A percentile compares a stretch with the other conserved stretches of the same genome.
Conservation (phyloP, 2,329 filamentous ascomycete genomes). For the Xylaria sp. region DNA sequence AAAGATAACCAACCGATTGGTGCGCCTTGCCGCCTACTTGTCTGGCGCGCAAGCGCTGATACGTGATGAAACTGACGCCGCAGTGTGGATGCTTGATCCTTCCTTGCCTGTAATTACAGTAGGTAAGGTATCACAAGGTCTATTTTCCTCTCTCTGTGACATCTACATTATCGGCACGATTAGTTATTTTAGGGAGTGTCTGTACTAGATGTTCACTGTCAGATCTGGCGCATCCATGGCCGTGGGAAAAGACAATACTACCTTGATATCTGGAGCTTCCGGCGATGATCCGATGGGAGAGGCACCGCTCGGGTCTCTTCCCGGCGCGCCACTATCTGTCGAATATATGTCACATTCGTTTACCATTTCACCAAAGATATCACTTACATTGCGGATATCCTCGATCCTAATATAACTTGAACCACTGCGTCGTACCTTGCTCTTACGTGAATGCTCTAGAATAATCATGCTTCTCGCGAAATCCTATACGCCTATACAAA, state of each 20-base stretch:
- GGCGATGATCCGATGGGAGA: constrained; percentile 13
- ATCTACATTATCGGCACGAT: background rate
- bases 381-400: no score
- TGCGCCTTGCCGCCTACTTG: constrained; percentile 31
- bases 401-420: no score
- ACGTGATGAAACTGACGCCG: constrained; percentile 24
- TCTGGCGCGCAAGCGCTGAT: constrained; percentile 34
- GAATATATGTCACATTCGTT: background rate
- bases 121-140: background rate
- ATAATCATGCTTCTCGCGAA: no score
- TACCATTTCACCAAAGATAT: no score
- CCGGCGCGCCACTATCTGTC: constrained; percentile 18
- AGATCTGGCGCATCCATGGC: background rate
- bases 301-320: constrained; percentile 26
- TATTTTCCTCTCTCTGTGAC: background rate
- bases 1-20: constrained; percentile 25
- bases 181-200: background rate
- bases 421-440: no score
- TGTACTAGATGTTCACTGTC: background rate
- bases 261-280: constrained; percentile 1
- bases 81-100: constrained; percentile 20
- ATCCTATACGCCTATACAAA: no score
- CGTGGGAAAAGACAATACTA: background rate
- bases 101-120: background rate
- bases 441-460: no score